Conservation (phyloP, 1,139 yeast genomes). For the Geotrichum candidum region DNA sequence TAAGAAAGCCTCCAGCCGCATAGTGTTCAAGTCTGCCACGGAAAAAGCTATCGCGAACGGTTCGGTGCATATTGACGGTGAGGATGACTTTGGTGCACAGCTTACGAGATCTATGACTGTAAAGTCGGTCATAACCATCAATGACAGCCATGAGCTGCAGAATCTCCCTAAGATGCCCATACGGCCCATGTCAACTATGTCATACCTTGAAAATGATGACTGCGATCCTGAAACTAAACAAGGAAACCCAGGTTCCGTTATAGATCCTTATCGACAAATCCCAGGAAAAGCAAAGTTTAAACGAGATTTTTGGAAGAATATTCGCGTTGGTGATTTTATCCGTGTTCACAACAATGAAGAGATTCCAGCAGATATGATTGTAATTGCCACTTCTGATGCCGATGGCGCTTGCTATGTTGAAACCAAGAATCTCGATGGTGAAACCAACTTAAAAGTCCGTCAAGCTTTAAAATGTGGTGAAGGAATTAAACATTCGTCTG, state of each 20-base stretch:
- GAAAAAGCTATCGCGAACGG: constrained; percentile 6
- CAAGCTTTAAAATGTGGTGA: constrained; percentile 69
- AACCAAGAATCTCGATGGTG: constrained; percentile 94
- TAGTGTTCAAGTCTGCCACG: constrained; percentile 24
- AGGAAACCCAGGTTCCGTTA: constrained; percentile 75
- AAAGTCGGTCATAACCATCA: constrained; percentile 9
- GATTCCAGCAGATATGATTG: constrained; percentile 83
- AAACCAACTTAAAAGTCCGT: constrained; percentile 81
- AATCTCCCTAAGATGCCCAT: constrained; percentile 42
- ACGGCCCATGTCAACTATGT: constrained; percentile 79
- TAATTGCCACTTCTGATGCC: constrained; percentile 73
- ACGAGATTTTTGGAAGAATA: constrained; percentile 79
- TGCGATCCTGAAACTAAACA: neutral
- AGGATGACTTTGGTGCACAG: constrained; percentile 12
- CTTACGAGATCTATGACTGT: constrained; percentile 12
- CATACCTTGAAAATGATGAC: constrained; percentile 82
- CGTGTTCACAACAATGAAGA: constrained; percentile 83
- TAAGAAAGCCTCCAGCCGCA: constrained; percentile 45
- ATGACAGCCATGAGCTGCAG: constrained; percentile 16
- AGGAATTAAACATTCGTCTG: constrained; percentile 56
- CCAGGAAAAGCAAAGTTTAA: constrained; percentile 47
- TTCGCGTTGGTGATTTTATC: constrained; percentile 82
- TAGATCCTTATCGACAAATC: constrained; percentile 60
- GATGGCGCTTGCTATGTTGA: constrained; percentile 93
- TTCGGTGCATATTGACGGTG: neutral